A percentile compares a stretch with the other conserved stretches of the same genome.
Evolutionary conservation across 345 rosid genomes (phyloP).

Genomic region (Hibiscus syriacus): DNA sequence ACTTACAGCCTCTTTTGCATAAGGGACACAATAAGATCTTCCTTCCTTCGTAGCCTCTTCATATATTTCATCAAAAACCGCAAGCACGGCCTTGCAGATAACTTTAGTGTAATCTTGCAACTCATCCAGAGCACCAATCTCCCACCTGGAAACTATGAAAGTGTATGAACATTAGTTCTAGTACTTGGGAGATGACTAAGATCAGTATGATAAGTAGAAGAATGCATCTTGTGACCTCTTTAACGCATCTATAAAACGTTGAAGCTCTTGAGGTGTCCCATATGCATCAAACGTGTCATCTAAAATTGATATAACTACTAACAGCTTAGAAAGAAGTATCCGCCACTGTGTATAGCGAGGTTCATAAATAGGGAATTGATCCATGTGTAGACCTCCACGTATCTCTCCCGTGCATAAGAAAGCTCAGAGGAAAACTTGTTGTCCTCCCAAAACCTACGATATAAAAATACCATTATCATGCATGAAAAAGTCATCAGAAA

Average conservation of each 20-base stretch:
- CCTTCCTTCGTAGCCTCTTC: not conserved
- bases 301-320: not conserved
- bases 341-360: not conserved
- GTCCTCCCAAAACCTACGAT: not conserved
- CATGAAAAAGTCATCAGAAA: not conserved
- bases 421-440: not conserved
- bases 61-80: not conserved
- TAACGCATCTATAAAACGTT: not conserved
- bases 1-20: not conserved
- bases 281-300: not conserved
- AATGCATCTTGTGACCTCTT: not conserved
- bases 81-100: not conserved
- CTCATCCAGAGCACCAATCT: not conserved
- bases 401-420: slow-evolving; percentile 3
- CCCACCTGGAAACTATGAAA: not conserved
- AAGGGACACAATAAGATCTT: not conserved
- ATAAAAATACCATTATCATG: not conserved
- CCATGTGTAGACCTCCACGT: not conserved
- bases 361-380: not conserved
- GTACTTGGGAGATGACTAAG: not conserved
- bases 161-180: not conserved
- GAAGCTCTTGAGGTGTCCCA: not conserved
- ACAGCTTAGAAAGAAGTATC: not conserved
- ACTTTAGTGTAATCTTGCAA: not conserved
- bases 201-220: not conserved